Evolutionary conservation across 2,329 filamentous ascomycete species (phyloP).

Genomic region (Phyllosticta citrichinensis): DNA sequence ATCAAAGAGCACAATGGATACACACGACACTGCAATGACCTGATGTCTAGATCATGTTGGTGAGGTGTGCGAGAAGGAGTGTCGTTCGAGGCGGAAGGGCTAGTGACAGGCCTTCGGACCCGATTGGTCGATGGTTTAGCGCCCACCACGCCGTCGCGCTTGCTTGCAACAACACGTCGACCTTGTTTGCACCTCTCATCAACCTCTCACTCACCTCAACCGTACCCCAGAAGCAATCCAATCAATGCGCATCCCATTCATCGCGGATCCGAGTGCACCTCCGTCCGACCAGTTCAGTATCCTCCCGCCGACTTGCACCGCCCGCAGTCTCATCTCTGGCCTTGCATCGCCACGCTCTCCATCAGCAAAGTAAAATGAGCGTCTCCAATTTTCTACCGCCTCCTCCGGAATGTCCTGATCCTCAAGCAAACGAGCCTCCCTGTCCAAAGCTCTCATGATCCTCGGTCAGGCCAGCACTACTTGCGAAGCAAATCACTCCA

Average conservation of each 20-base stretch:
- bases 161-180: neutral
- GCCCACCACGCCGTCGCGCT: neutral
- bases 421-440: neutral
- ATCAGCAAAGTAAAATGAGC: neutral
- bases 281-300: neutral
- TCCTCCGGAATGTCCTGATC: neutral
- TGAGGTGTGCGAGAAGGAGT: neutral
- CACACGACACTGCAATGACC: neutral
- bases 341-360: neutral
- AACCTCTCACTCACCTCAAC: neutral
- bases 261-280: neutral
- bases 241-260: neutral
- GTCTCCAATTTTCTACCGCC: neutral
- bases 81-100: neutral
- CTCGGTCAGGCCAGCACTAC: neutral
- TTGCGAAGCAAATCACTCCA: neutral
- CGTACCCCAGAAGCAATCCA: neutral
- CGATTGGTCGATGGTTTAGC: neutral
- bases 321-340: neutral
- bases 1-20: neutral
- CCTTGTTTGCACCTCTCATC: neutral
- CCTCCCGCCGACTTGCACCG: neutral
- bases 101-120: neutral
- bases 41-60: neutral
- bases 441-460: neutral